A percentile compares a stretch with the other conserved stretches of the same genome.
These are phyloP conservation scores for Bolboschoenus planiculmis DNA, from an alignment of 176 grass and related monocot genomes.

Conservation along the genomic window DNA sequence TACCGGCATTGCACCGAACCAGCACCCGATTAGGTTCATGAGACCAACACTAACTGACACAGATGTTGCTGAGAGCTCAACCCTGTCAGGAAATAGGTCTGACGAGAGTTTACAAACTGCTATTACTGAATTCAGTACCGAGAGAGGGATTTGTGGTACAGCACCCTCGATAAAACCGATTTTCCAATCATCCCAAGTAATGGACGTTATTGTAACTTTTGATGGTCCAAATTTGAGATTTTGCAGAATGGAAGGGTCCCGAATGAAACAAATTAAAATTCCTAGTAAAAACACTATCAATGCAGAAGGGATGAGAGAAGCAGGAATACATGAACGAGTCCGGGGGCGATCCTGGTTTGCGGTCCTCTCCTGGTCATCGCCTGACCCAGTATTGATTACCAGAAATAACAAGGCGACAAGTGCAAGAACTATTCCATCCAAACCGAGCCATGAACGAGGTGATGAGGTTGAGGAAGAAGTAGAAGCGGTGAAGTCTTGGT, in stretches of 20 bases:
- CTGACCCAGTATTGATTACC: conserved; percentile 55
- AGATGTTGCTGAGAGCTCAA: conserved; percentile 50
- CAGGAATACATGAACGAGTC: not conserved
- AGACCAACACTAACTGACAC: conserved; percentile 77
- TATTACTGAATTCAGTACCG: conserved; percentile 82
- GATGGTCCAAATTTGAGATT: conserved; percentile 62
- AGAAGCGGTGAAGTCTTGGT: conserved; percentile 59
- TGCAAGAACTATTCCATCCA: conserved; percentile 65
- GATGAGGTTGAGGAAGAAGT: conserved; percentile 43
- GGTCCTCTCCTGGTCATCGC: conserved; percentile 34
- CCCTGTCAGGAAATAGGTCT: conserved; percentile 61
- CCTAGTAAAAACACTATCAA: conserved; percentile 66
- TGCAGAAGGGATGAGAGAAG: conserved; percentile 47
- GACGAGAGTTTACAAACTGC: conserved; percentile 93
- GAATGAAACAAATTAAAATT: conserved; percentile 62
- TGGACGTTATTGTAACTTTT: conserved; percentile 37
- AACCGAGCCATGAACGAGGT: conserved; percentile 49
- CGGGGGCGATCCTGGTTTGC: not conserved
- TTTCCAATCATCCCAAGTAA: conserved; percentile 75
- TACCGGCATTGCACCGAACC: conserved; percentile 95
- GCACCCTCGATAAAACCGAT: conserved; percentile 58
- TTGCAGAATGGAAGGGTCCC: conserved; percentile 52
- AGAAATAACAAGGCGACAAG: conserved; percentile 69
- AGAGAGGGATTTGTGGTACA: conserved; percentile 79
- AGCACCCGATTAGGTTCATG: conserved; percentile 87